Conservation (phyloP, 148 eudicot genomes). For the Dysphania ambrosioides region DNA sequence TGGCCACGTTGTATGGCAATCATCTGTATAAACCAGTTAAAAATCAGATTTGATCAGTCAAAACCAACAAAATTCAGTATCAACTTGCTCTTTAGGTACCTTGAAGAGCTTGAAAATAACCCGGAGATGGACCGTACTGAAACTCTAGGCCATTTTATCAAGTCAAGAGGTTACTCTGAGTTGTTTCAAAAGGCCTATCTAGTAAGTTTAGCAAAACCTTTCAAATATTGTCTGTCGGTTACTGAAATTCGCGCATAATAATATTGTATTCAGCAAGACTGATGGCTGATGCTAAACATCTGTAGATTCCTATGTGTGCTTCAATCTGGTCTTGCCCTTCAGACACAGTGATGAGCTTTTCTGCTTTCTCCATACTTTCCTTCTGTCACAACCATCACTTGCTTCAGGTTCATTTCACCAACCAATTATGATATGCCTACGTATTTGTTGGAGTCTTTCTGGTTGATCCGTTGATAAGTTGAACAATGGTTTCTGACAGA, state of each 20-base stretch:
- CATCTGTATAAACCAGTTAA: too few species aligned
- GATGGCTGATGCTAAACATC: background rate
- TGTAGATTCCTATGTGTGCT: slow-evolving; percentile 83
- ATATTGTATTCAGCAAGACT: background rate
- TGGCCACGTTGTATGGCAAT: too few species aligned
- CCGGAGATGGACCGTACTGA: slow-evolving; percentile 63
- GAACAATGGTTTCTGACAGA: slow-evolving; percentile 20
- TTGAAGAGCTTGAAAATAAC: slow-evolving; percentile 72
- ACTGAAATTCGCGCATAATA: background rate
- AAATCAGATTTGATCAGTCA: background rate
- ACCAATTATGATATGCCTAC: background rate
- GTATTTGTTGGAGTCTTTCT: background rate
- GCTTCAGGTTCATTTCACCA: slow-evolving; percentile 60
- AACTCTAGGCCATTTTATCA: slow-evolving; percentile 74
- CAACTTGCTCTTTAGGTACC: slow-evolving; percentile 49
- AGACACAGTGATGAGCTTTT: slow-evolving; percentile 70
- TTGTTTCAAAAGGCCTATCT: slow-evolving; percentile 87
- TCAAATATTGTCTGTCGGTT: background rate
- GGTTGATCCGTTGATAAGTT: background rate
- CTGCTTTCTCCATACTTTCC: slow-evolving; percentile 76
- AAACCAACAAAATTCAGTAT: background rate
- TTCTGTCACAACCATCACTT: slow-evolving; percentile 93
- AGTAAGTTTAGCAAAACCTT: slow-evolving; percentile 39
- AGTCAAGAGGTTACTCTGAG: slow-evolving; percentile 73
- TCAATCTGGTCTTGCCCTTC: slow-evolving; percentile 95